These are phyloP conservation scores for Colletotrichum noveboracense DNA, from an alignment of 2,329 filamentous ascomycete genomes.

Conservation along the genomic window DNA sequence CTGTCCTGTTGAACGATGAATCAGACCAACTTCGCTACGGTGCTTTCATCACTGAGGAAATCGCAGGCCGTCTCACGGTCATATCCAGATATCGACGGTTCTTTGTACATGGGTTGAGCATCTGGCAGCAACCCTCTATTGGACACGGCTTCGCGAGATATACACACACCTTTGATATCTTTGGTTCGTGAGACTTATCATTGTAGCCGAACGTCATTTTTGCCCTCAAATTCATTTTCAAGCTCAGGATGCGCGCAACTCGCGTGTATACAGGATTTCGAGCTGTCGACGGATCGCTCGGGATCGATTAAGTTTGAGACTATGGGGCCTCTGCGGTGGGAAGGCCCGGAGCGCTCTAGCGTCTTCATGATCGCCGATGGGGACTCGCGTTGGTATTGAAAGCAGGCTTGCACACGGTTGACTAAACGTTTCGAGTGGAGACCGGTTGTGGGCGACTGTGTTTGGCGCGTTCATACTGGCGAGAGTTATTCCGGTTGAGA, in stretches of 20 bases:
- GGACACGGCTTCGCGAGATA: background rate
- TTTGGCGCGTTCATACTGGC: background rate
- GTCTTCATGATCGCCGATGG: background rate
- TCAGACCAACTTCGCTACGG: background rate
- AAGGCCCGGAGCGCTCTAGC: background rate
- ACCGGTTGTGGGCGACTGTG: background rate
- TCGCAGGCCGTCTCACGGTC: background rate
- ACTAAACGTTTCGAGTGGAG: background rate
- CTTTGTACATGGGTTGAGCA: background rate
- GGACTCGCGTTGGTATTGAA: background rate
- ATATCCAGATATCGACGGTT: background rate
- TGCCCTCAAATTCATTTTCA: background rate
- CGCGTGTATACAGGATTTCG: background rate
- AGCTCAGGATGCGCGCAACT: background rate
- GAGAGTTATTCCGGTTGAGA: background rate
- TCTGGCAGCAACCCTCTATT: background rate
- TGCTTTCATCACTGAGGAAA: background rate
- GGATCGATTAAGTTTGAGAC: background rate
- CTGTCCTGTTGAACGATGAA: rapidly evolving
- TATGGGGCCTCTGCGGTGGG: background rate
- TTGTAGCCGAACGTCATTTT: rapidly evolving
- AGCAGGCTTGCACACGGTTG: background rate
- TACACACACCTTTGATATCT: background rate
- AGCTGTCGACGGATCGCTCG: background rate
- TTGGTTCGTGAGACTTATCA: rapidly evolving